Percentiles rank a stretch among this genome's conserved stretches.
Evolutionary conservation across 177 flowering plant species (phyloP).

Genomic region (Vitis hybrid): DNA sequence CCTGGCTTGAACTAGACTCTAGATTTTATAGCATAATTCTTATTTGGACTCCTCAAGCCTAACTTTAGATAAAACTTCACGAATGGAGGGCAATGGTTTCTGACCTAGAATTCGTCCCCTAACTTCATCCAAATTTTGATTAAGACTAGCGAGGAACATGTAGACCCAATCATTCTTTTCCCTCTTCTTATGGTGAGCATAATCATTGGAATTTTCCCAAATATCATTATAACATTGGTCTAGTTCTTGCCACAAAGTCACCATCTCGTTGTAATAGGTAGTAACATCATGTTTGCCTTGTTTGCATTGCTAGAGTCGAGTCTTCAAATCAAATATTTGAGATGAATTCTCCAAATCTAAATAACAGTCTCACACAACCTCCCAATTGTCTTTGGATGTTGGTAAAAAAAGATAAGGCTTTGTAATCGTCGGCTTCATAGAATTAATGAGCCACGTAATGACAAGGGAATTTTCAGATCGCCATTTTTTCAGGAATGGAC

Average conservation of each 20-base stretch:
- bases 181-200: background rate
- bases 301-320: background rate
- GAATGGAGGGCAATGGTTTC: too few species aligned
- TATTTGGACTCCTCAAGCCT: background rate
- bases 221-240: background rate
- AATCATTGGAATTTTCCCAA: background rate
- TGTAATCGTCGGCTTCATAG: too few species aligned
- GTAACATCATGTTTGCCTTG: background rate
- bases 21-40: too few species aligned
- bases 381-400: background rate
- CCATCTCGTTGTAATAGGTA: background rate
- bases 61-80: background rate
- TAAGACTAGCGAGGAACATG: too few species aligned
- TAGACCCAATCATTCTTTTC: background rate
- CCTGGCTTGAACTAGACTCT: too few species aligned
- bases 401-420: background rate
- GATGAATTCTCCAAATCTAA: background rate
- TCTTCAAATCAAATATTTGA: background rate
- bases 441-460: too few species aligned
- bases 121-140: too few species aligned
- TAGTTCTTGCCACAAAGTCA: background rate
- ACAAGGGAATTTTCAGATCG: too few species aligned
- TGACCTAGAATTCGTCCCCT: accelerated
- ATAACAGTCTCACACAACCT: background rate
- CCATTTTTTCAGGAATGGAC: too few species aligned